phyloP scores from a whole-genome alignment of 2,329 filamentous ascomycete species.

The Calycina herbarum region DNA sequence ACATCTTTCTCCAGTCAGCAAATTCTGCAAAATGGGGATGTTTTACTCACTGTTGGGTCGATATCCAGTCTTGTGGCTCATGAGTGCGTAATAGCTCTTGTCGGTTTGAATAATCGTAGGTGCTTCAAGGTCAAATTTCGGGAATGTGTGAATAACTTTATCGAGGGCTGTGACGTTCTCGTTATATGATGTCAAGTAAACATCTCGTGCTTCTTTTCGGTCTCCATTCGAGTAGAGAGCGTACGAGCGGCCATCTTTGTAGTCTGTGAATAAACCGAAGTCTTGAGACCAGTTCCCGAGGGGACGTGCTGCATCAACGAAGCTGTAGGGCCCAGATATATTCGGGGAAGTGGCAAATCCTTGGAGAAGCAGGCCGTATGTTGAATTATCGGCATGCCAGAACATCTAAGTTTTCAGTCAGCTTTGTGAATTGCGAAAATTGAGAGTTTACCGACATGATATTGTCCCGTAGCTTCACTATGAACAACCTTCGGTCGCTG shows the following conservation, averaged over 20 bases:
- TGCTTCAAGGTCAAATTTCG: constrained; percentile 61
- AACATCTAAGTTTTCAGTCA: neutral
- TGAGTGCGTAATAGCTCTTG: constrained; percentile 58
- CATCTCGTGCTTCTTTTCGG: constrained; percentile 52
- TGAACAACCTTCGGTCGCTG: constrained; percentile 63
- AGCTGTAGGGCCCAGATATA: neutral
- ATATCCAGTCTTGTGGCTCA: constrained; percentile 65
- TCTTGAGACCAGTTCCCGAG: constrained; percentile 65
- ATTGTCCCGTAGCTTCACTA: constrained; percentile 53
- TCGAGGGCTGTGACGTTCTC: constrained; percentile 52
- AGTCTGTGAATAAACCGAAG: constrained; percentile 61
- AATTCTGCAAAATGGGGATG: neutral
- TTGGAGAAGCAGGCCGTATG: neutral
- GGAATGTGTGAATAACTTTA: constrained; percentile 53
- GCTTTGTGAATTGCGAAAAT: neutral
- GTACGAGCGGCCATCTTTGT: constrained; percentile 56
- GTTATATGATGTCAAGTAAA: constrained; percentile 57
- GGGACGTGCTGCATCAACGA: constrained; percentile 48
- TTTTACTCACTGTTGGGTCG: constrained; percentile 51
- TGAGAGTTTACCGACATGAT: constrained; percentile 50
- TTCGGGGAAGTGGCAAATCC: neutral
- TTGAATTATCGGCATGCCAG: constrained; percentile 1
- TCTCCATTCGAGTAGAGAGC: constrained; percentile 62
- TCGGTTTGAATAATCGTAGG: constrained; percentile 62
- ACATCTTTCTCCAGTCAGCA: constrained; percentile 42